Conservation (phyloP, 2,329 filamentous ascomycete genomes). For the Nemania bipapillata region DNA sequence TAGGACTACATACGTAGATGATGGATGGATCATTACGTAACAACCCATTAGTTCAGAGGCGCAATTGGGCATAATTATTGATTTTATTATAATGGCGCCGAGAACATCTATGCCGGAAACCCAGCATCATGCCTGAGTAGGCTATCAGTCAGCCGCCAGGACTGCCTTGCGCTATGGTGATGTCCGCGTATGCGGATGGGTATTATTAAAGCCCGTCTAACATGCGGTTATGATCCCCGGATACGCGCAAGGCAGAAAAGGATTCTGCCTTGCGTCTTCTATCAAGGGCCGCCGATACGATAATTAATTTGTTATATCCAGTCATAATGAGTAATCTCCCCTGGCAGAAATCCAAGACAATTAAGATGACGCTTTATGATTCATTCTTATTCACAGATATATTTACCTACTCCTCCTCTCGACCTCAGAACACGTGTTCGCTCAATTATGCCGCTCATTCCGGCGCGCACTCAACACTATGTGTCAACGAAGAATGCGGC, state of each 20-base stretch:
- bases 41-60: background rate
- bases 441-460: background rate
- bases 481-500: background rate
- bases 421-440: background rate
- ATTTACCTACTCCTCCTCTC: background rate
- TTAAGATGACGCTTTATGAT: background rate
- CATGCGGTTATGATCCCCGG: background rate
- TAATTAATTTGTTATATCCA: background rate
- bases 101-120: constrained; percentile 18
- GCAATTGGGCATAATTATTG: background rate
- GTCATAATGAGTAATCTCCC: background rate
- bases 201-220: background rate
- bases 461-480: background rate
- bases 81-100: constrained; percentile 1
- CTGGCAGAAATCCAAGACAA: background rate
- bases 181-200: background rate
- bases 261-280: background rate
- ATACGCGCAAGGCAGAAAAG: background rate
- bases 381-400: background rate
- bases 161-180: background rate
- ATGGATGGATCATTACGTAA: background rate
- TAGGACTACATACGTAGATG: background rate
- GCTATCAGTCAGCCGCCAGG: constrained; percentile 1
- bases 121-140: background rate
- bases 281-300: background rate